These are phyloP conservation scores for Colletotrichum lindemuthianum DNA, from an alignment of 2,329 filamentous ascomycete genomes.

Conservation along the genomic window DNA sequence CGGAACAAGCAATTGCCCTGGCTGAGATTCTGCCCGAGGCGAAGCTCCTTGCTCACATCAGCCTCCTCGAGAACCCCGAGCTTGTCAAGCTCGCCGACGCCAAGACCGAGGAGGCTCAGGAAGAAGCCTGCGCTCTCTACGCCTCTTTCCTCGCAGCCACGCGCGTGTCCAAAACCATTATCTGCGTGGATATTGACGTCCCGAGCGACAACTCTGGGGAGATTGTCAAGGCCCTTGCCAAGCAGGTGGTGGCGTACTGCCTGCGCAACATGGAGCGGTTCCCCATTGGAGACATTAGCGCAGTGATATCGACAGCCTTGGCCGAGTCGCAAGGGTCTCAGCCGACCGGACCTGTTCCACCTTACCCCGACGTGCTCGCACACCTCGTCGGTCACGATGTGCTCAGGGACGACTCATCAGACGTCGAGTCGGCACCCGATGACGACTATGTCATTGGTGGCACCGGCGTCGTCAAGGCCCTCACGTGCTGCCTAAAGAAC, in stretches of 20 bases:
- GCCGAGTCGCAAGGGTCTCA: conserved; percentile 46
- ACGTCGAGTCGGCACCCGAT: conserved; percentile 78
- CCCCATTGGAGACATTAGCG: conserved; percentile 71
- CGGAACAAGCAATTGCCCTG: conserved; percentile 90
- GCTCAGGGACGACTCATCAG: conserved; percentile 62
- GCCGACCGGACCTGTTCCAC: conserved; percentile 43
- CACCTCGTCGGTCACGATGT: conserved; percentile 83
- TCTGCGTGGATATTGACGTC: conserved; percentile 92
- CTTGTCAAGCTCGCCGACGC: conserved; percentile 78
- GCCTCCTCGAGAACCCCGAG: conserved; percentile 82
- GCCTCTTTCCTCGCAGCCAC: conserved; percentile 90
- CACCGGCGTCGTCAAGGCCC: conserved; percentile 92
- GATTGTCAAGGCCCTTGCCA: conserved; percentile 89
- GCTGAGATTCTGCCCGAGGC: conserved; percentile 91
- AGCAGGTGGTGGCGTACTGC: conserved; percentile 94
- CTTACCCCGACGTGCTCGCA: conserved; percentile 82
- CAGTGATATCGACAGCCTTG: conserved; percentile 51
- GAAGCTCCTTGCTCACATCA: conserved; percentile 83
- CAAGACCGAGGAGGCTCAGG: conserved; percentile 81
- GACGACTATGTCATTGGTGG: conserved; percentile 97
- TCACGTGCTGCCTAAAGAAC: conserved; percentile 90
- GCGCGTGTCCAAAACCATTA: conserved; percentile 82
- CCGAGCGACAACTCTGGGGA: conserved; percentile 85
- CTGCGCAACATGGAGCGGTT: conserved; percentile 88
- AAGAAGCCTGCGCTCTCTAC: conserved; percentile 94